Conservation (phyloP, 306 rosid genomes). For the Quillaja saponaria region DNA sequence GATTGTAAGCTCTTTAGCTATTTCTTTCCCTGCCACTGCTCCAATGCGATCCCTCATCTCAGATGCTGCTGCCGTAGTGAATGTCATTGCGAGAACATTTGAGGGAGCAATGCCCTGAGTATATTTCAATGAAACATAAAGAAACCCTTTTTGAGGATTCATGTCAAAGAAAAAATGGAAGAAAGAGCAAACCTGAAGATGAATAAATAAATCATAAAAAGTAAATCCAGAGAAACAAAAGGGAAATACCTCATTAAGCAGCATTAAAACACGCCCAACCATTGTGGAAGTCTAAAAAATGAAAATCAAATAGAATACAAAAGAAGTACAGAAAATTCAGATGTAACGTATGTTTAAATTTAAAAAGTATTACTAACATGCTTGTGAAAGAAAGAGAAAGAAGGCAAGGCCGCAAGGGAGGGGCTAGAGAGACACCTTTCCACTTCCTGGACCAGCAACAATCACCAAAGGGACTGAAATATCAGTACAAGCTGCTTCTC, state of each 20-base stretch:
- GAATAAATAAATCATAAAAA: constrained; percentile 16
- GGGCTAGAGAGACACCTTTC: constrained; percentile 65
- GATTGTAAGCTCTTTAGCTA: constrained; percentile 78
- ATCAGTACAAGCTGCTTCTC: constrained; percentile 84
- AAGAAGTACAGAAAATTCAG: constrained; percentile 36
- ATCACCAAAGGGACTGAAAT: constrained; percentile 80
- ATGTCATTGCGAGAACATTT: constrained; percentile 91
- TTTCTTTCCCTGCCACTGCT: constrained; percentile 73
- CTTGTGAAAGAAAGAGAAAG: constrained; percentile 8
- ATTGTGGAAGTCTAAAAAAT: constrained; percentile 83
- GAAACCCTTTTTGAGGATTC: too few species aligned
- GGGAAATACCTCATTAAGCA: constrained; percentile 74
- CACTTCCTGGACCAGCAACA: constrained; percentile 97
- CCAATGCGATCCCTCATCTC: constrained; percentile 97
- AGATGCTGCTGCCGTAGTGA: constrained; percentile 91
- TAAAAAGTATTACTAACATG: too few species aligned
- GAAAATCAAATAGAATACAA: not conserved
- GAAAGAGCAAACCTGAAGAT: constrained; percentile 18
- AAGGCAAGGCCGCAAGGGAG: too few species aligned
- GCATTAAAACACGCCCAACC: constrained; percentile 91
- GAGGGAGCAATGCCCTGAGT: constrained; percentile 68
- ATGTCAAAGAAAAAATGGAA: not conserved
- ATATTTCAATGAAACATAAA: constrained; percentile 20
- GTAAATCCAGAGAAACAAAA: constrained; percentile 6
- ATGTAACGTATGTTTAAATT: too few species aligned